These are phyloP conservation scores for Aspergillus haitiensis DNA, from an alignment of 495 filamentous ascomycete genomes.

Conservation along the genomic window DNA sequence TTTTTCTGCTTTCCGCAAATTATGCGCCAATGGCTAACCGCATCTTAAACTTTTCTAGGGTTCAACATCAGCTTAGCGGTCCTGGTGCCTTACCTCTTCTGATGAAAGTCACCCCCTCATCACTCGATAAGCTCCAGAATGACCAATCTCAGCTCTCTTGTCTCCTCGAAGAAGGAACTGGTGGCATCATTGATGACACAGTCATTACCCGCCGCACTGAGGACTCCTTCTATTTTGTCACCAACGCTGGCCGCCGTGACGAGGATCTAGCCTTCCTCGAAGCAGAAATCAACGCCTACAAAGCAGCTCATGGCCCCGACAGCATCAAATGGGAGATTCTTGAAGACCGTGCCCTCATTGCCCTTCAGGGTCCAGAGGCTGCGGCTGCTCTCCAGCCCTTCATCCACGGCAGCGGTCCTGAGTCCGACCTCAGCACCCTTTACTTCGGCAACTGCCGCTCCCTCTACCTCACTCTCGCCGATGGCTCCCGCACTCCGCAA, in stretches of 20 bases:
- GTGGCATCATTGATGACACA: slow-evolving; percentile 91
- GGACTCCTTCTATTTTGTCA: slow-evolving; percentile 84
- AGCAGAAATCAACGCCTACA: slow-evolving; percentile 59
- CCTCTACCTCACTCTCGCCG: slow-evolving; percentile 52
- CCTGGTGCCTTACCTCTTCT: slow-evolving; percentile 77
- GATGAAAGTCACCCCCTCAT: slow-evolving; percentile 74
- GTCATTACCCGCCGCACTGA: slow-evolving; percentile 75
- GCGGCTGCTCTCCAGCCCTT: slow-evolving; percentile 62
- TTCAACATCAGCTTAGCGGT: slow-evolving; percentile 71
- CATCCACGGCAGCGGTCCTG: slow-evolving; percentile 39
- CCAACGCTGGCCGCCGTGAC: slow-evolving; percentile 87
- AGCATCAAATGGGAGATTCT: slow-evolving; percentile 72
- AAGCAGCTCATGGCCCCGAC: slow-evolving; percentile 43
- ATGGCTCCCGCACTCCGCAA: slow-evolving; percentile 43
- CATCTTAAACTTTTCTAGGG: slow-evolving; percentile 41
- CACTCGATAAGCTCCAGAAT: slow-evolving; percentile 53
- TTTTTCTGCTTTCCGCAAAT: background rate
- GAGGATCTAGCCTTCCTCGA: slow-evolving; percentile 79
- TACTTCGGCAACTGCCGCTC: slow-evolving; percentile 77
- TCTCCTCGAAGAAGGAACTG: slow-evolving; percentile 74
- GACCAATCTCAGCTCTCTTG: slow-evolving; percentile 75
- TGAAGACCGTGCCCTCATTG: slow-evolving; percentile 66
- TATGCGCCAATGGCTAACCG: slow-evolving; percentile 21
- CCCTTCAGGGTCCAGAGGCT: slow-evolving; percentile 83
- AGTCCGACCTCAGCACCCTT: slow-evolving; percentile 62